phyloP scores from a whole-genome alignment of 176 grass and related monocot genomes.

The Chrysopogon serrulatus region DNA sequence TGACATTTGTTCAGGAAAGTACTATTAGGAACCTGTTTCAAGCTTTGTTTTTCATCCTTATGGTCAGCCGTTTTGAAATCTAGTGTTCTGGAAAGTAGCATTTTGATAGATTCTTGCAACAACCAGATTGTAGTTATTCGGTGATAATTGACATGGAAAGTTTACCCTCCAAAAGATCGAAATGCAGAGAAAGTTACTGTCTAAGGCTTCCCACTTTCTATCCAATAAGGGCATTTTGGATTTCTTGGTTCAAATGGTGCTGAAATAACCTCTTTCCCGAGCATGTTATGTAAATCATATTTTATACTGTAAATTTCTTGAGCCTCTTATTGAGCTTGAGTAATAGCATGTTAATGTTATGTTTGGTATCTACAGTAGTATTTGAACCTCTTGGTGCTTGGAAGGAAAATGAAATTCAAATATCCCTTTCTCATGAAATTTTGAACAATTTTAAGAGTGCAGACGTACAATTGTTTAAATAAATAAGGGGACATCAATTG shows the following conservation, averaged over 20 bases:
- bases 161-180: conserved; percentile 60
- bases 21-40: too few relatives aligned
- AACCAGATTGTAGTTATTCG: conserved; percentile 25
- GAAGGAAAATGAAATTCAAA: too few relatives aligned
- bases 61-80: too few relatives aligned
- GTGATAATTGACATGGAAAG: conserved; percentile 68
- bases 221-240: conserved; percentile 62
- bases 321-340: background rate
- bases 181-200: conserved; percentile 63
- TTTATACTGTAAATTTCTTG: background rate
- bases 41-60: too few relatives aligned
- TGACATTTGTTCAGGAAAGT: too few relatives aligned
- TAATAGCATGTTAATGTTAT: background rate
- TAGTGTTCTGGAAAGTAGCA: too few relatives aligned
- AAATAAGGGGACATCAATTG: background rate
- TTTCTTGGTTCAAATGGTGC: conserved; percentile 78
- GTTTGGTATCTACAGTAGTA: too few relatives aligned
- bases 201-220: conserved; percentile 49
- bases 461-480: background rate
- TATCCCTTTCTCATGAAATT: too few relatives aligned
- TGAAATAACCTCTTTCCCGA: conserved; percentile 80
- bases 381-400: too few relatives aligned
- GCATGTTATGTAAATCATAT: conserved; percentile 6
- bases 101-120: conserved; percentile 38
- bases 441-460: too few relatives aligned